Conservation (phyloP, 2,329 filamentous ascomycete genomes). For the Phialocephala sp. region DNA sequence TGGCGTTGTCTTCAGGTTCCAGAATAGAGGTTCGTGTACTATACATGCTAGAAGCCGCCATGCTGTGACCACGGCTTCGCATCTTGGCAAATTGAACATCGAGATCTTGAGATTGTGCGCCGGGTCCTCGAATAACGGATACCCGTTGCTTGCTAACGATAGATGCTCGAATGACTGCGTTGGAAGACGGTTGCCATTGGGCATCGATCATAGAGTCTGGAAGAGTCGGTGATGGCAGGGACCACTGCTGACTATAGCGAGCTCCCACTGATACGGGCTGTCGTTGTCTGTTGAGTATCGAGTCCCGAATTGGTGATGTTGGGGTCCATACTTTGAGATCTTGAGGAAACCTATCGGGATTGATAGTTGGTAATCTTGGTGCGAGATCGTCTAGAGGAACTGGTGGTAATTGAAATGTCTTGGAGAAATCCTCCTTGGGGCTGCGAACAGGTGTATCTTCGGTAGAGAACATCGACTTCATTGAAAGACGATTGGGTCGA, state of each 20-base stretch:
- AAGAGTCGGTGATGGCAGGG: constrained; percentile 8
- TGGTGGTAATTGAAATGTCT: constrained; percentile 10
- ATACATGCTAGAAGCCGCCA: constrained; percentile 32
- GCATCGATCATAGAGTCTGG: constrained; percentile 13
- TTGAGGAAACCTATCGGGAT: constrained; percentile 24
- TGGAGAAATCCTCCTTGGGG: constrained; percentile 9
- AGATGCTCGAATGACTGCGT: constrained; percentile 22
- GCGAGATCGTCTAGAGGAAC: constrained; percentile 23
- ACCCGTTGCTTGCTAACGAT: constrained; percentile 21
- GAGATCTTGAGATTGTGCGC: neutral
- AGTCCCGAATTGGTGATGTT: constrained; percentile 19
- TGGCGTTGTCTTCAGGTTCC: neutral
- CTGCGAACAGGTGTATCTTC: constrained; percentile 7
- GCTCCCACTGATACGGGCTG: no score
- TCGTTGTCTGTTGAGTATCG: constrained; percentile 19
- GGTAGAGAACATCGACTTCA: neutral
- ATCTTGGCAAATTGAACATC: neutral
- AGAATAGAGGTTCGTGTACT: constrained; percentile 23
- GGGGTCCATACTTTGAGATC: constrained; percentile 28
- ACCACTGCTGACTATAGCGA: neutral
- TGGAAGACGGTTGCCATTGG: neutral
- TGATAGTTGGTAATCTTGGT: constrained; percentile 10
- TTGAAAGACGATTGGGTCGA: neutral
- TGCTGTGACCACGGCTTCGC: constrained; percentile 14
- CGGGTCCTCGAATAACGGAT: constrained; percentile 8